Conservation (phyloP, 192 early-diverging fungal species). For the Mortierella hygrophila region DNA sequence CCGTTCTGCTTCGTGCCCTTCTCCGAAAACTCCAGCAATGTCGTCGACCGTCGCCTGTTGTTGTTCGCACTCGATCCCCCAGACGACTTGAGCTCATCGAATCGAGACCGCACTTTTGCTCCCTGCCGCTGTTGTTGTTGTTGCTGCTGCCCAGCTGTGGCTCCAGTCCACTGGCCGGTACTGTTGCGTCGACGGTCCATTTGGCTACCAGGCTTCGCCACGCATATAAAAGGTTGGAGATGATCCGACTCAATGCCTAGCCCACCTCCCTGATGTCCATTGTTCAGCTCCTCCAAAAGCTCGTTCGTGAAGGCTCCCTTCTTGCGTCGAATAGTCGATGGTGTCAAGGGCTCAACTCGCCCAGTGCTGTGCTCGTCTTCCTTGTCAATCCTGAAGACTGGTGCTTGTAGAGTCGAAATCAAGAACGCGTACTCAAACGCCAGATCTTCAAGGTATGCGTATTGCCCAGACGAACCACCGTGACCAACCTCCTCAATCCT, state of each 20-base stretch:
- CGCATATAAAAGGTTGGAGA: constrained; percentile 23
- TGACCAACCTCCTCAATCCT: constrained; percentile 66
- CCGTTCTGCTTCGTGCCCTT: constrained; percentile 37
- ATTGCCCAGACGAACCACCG: constrained; percentile 61
- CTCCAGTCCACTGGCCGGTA: neutral
- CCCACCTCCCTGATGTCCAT: neutral
- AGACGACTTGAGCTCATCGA: constrained; percentile 23
- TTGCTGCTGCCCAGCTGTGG: neutral
- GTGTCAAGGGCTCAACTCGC: constrained; percentile 12
- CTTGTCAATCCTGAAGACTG: constrained; percentile 39
- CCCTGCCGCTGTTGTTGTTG: neutral
- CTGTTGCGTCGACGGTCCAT: neutral
- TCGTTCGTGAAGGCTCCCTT: constrained; percentile 34
- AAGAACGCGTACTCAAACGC: constrained; percentile 69
- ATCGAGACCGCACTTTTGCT: constrained; percentile 7
- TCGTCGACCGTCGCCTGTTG: constrained; percentile 38
- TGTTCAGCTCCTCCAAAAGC: constrained; percentile 29
- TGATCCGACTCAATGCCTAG: constrained; percentile 26
- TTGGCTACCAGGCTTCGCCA: neutral
- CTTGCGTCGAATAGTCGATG: constrained; percentile 22
- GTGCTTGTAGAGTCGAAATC: constrained; percentile 61
- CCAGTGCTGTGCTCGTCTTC: constrained; percentile 15
- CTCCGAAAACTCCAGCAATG: constrained; percentile 38
- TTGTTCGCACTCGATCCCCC: constrained; percentile 1
- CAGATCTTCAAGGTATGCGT: constrained; percentile 57